Conservation (phyloP, 1,284 basidiomycete genomes). For the Lignosus rhinocerotis region DNA sequence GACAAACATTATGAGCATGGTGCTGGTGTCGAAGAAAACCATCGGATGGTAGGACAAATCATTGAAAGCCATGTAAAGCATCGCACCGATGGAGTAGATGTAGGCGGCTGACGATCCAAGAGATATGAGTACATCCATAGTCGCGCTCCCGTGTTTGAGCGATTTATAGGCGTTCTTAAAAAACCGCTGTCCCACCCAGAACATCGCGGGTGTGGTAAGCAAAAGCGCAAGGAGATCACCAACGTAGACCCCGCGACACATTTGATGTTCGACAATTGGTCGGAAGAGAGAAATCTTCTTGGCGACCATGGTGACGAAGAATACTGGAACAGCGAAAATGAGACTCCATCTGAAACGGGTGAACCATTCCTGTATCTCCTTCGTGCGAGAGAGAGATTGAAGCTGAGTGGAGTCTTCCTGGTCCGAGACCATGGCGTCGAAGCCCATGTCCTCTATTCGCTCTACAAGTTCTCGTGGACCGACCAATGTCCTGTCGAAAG, state of each 20-base stretch:
- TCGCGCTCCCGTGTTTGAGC: constrained; percentile 85
- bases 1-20: constrained; percentile 98
- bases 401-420: constrained; percentile 86
- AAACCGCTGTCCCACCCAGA: constrained; percentile 88
- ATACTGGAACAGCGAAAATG: constrained; percentile 88
- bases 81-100: constrained; percentile 79
- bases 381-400: constrained; percentile 86
- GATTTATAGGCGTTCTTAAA: constrained; percentile 91
- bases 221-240: constrained; percentile 81
- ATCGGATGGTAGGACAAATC: constrained; percentile 76
- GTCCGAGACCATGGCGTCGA: constrained; percentile 87
- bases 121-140: constrained; percentile 97
- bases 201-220: constrained; percentile 93
- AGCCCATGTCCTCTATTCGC: constrained; percentile 85
- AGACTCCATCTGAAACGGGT: constrained; percentile 77
- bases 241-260: constrained; percentile 74
- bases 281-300: constrained; percentile 69
- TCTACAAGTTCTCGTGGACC: constrained; percentile 87
- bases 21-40: constrained; percentile 98
- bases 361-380: constrained; percentile 91
- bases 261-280: constrained; percentile 46
- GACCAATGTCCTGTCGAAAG: constrained; percentile 75
- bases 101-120: constrained; percentile 95
- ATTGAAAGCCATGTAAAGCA: constrained; percentile 71
- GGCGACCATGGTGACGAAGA: constrained; percentile 88